Base-by-base conservation (phyloP, 2,329 filamentous ascomycete species). In the Sarocladium oryzae region DNA sequence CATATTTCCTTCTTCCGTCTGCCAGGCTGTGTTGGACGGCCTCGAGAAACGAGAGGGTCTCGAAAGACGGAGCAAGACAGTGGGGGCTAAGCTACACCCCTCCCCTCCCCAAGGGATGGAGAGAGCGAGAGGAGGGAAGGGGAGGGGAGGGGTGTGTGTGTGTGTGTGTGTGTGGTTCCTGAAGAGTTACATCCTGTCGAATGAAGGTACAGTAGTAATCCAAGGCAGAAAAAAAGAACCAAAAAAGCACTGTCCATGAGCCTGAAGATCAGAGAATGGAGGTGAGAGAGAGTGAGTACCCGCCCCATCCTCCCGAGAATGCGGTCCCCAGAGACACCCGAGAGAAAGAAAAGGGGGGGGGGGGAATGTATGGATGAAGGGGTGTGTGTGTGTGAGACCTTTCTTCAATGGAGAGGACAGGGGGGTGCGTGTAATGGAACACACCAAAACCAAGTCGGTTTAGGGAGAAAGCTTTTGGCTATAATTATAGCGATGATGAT, bases 31-130 rank as follows among this genome's bases (percentile, higher is more conserved):
- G 43, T 33, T 26, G 26, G 28, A 48, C 43, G 43, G 43, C 43
- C 43, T 48, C 43, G 33, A 48, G 43, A 48, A 48, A 48, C 43
- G 43, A 48, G 43, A 48, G 43, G 43, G 26, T 33, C 43, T 48
- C 43, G 43, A 48, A n/a, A 33, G 43, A 33, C 43, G 24, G 43
- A 48, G 24, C 26, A 33, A 33, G n/a, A 48, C 43, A 48, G 43
- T 48, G 43, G 43, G 43, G 43, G 43, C 43, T 15, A 33, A 15
- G 43, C 43, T 16, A 18, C 26, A 48, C 43, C 43, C 43, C 43
- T 13, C 28, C n/a, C n/a, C n/a, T n/a, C n/a, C n/a, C n/a, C n/a
- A n/a, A n/a, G n/a, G n/a, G n/a, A n/a, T n/a, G n/a, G n/a, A n/a
- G n/a, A n/a, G n/a, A n/a, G n/a, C n/a, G n/a, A n/a, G n/a, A n/a